These are phyloP conservation scores for Fraxinus floribunda DNA, from an alignment of 305 asterid genomes.

Conservation along the genomic window DNA sequence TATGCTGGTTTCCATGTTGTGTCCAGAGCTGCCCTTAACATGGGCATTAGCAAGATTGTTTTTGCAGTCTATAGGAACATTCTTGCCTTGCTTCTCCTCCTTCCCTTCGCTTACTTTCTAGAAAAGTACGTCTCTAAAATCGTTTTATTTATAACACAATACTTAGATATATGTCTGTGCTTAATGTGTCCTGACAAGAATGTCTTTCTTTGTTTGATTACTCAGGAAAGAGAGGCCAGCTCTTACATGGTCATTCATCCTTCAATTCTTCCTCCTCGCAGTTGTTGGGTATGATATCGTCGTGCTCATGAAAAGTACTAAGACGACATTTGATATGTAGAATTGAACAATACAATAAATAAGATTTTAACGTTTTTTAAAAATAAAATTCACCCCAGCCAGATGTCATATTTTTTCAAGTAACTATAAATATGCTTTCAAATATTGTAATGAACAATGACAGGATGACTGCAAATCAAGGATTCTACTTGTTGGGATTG, in stretches of 20 bases:
- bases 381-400: neutral
- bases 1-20: conserved; percentile 97
- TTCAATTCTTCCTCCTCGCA: neutral
- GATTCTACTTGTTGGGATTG: conserved; percentile 88
- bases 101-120: conserved; percentile 91
- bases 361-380: neutral
- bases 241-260: neutral
- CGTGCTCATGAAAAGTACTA: neutral
- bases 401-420: neutral
- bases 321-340: no score
- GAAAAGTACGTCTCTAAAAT: conserved; percentile 56
- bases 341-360: neutral
- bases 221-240: neutral
- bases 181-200: neutral
- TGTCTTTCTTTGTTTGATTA: neutral
- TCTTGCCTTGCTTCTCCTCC: conserved; percentile 31
- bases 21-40: conserved; percentile 39
- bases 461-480: conserved; percentile 97
- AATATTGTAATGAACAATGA: neutral
- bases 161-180: neutral
- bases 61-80: conserved; percentile 11
- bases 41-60: conserved; percentile 16
- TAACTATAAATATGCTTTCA: neutral
- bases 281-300: neutral
- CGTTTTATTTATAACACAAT: neutral